Base-by-base conservation (phyloP, 352 stramenopile species). In the Phytopythium montanum region DNA sequence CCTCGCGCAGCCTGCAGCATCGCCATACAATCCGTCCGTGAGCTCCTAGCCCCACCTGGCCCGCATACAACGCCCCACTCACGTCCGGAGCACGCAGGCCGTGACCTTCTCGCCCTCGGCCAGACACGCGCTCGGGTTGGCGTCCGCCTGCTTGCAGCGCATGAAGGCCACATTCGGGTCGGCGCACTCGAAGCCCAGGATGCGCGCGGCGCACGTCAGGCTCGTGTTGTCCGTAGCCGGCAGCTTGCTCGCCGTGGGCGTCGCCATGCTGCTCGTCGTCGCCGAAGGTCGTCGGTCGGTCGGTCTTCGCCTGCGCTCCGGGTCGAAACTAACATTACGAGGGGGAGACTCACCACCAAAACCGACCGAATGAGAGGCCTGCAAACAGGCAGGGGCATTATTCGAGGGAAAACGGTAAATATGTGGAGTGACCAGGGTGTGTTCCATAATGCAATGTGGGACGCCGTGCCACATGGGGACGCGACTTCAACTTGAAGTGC, bases 101-200 rank as follows among this genome's bases (percentile, higher is more conserved):
- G 84, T 94, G 66, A 95, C 87, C 72, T 94, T 93, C 63, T 96
- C 87, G 56, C 87, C 87, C 72, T 94, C 80, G 31, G 80, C 62
- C 60, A 96, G 71, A 59, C 87, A 96, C 31, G 81, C 79, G 55
- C 75, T 74, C 53, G 87, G 87, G 75, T 96, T 82, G 60, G 82
- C 70, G 69, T 94, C 71, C 36, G 82, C 76, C 68, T 89, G 75
- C 70, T 96, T 96, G 78, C 87, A 96, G 62, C 85, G 76, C 69
- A 95, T 72, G 65, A 95, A 96, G 51, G 71, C 79, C 39, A 92
- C 72, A 75, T 96, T 96, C 60, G 70, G 67, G 59, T 92, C 81
- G 19, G 85, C 81, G 61, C 87, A 96, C 64, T 95, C 85, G 63
- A 84, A 83, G 56, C 76, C 79, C 65, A 95, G 78, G 56, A 92